A percentile compares a stretch with the other conserved stretches of the same genome.
Conservation (phyloP, 345 rosid genomes). For the Heritiera fomes region DNA sequence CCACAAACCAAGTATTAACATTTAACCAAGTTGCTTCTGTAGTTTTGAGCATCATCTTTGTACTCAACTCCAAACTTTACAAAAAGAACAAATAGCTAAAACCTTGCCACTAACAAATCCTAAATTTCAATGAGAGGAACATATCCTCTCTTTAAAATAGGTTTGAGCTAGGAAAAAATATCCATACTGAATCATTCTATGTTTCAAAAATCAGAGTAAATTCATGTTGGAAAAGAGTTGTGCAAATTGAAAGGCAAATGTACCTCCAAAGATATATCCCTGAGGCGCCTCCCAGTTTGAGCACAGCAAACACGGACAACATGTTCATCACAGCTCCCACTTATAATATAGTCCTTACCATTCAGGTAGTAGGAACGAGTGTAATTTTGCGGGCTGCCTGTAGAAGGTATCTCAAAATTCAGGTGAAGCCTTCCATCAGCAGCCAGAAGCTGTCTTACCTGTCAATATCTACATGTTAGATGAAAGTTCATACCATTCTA, state of each 20-base stretch:
- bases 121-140: neutral
- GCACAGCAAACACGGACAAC: slow-evolving; percentile 90
- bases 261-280: slow-evolving; percentile 93
- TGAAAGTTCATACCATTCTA: neutral
- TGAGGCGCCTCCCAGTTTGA: slow-evolving; percentile 96
- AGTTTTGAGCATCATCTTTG: neutral
- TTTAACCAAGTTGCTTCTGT: neutral
- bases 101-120: neutral
- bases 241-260: neutral
- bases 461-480: slow-evolving; percentile 29
- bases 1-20: neutral
- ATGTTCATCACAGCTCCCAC: slow-evolving; percentile 92
- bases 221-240: neutral
- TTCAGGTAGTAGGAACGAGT: slow-evolving; percentile 95
- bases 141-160: neutral
- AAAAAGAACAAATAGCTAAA: neutral
- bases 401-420: slow-evolving; percentile 68
- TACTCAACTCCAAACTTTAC: neutral
- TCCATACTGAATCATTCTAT: neutral
- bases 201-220: slow-evolving; percentile 1
- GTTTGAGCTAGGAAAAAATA: neutral
- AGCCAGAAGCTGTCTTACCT: slow-evolving; percentile 89
- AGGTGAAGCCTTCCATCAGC: slow-evolving; percentile 86
- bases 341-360: slow-evolving; percentile 86
- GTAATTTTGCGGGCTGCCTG: slow-evolving; percentile 83